Percentiles rank a stretch among this genome's conserved stretches.
Conservation (phyloP, 2,329 filamentous ascomycete genomes). For the Sclerotinia glacialis region DNA sequence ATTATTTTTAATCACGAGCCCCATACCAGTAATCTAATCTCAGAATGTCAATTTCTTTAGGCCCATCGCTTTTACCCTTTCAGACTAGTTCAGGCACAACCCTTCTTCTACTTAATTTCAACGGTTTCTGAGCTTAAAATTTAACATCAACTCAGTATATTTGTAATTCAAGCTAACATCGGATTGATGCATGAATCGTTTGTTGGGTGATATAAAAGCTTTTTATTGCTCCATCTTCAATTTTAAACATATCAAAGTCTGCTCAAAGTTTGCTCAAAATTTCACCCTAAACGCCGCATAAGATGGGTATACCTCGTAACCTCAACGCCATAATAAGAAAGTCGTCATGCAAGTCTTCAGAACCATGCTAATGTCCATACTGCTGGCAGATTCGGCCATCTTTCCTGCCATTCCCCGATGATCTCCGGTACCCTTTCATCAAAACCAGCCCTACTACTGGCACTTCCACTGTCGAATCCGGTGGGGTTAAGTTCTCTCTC, state of each 20-base stretch:
- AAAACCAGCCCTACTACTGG: slow-evolving; percentile 69
- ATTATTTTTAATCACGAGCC: background rate
- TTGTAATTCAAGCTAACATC: background rate
- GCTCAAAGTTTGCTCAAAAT: background rate
- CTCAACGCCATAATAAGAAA: slow-evolving; percentile 19
- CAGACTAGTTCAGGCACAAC: background rate
- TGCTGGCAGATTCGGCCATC: slow-evolving; percentile 86
- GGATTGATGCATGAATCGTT: background rate
- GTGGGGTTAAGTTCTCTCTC: slow-evolving; percentile 64
- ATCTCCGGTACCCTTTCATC: slow-evolving; percentile 93
- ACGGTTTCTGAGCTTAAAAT: background rate
- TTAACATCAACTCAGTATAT: background rate
- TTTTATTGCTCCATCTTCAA: background rate
- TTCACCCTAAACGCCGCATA: slow-evolving; percentile 11
- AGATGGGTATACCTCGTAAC: slow-evolving; percentile 21
- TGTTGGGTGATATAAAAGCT: background rate
- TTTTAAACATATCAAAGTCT: background rate
- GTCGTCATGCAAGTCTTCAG: slow-evolving; percentile 44
- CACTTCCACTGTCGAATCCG: slow-evolving; percentile 68
- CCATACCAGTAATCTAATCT: slow-evolving; percentile 2
- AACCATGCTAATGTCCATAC: slow-evolving; percentile 97
- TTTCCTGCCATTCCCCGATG: slow-evolving; percentile 87
- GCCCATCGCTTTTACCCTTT: background rate
- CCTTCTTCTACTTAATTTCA: background rate
- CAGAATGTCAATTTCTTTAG: slow-evolving; percentile 16